phyloP scores from a whole-genome alignment of 441 rosid genomes.

The Croton setiger region DNA sequence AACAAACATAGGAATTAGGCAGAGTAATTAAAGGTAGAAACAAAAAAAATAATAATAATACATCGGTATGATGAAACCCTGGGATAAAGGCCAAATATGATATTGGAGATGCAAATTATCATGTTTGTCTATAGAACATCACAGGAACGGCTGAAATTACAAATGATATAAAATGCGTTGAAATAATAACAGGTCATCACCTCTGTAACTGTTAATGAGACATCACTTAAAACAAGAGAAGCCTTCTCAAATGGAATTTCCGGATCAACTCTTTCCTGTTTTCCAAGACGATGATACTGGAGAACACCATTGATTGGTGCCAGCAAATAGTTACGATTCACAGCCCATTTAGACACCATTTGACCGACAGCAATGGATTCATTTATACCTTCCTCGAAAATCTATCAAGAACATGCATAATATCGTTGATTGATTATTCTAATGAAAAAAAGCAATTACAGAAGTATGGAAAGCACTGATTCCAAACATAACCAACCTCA shows the following conservation, averaged over 20 bases:
- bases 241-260: slow-evolving; percentile 96
- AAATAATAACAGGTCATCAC: slow-evolving; percentile 28
- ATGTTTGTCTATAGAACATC: slow-evolving; percentile 4
- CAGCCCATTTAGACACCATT: slow-evolving; percentile 69
- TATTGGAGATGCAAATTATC: neutral
- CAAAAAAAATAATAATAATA: neutral
- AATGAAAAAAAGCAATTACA: slow-evolving; percentile 4
- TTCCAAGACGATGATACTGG: slow-evolving; percentile 95
- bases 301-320: slow-evolving; percentile 95
- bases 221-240: slow-evolving; percentile 76
- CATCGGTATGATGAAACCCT: neutral
- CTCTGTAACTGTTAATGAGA: slow-evolving; percentile 82
- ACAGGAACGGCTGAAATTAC: slow-evolving; percentile 2
- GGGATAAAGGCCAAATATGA: neutral
- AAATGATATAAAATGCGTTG: slow-evolving; percentile 6
- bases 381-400: slow-evolving; percentile 95
- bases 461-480: slow-evolving; percentile 14
- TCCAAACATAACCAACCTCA: slow-evolving; percentile 61
- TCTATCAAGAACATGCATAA: slow-evolving; percentile 31
- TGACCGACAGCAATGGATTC: slow-evolving; percentile 41
- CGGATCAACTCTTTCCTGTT: slow-evolving; percentile 88
- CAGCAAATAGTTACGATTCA: slow-evolving; percentile 69
- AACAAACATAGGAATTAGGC: neutral
- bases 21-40: neutral
- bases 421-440: neutral